Base-by-base conservation (phyloP, 306 rosid genomes). In the Biancaea sappan region DNA sequence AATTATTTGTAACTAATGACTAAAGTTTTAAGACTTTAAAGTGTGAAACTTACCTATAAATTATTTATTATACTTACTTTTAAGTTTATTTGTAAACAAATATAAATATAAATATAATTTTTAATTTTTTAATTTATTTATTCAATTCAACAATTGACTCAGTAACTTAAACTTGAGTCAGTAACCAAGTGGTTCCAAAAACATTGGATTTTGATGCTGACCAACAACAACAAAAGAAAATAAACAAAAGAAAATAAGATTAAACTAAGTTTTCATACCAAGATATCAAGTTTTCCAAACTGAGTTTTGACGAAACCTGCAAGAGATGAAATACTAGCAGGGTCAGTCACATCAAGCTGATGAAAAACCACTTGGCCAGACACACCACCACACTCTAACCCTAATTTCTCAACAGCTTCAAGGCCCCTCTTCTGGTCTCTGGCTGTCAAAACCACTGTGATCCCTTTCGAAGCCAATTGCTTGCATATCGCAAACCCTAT, bases 281-380 rank as follows among this genome's bases (percentile, higher is more conserved):
- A 54, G 61, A 83, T 83, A 66, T 83, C 84, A 53, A 83, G 79
- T 52, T 65, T 83, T 1, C 79, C 84, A 34, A 79, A 83, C 12
- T 56, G 81, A 68, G 73, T 72, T 32, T 64, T 76, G 77, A 84
- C 26, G 51, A 83, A 83, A 47, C 72, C 60, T 11, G 77, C 82
- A 21, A 83, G 44, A 24, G 79, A 66, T 58, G 62, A 54, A 25
- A 72, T 19, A 22, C 60, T 79, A 4, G 52, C 34, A 10, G 61
- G 61, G 4, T 54, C 61, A 54, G 34, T 54, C 6, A 54, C 61
- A 54, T 54, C 61, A 13, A 81, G 86, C 81, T 75, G 76, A 58
- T 81, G 83, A 66, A 77, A 84, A 26, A 6, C 38, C 63, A 57
- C 10, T 19, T 50, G 59, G 1, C 31, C 77, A 35, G 85, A 64